Percentiles rank a stretch among this genome's conserved stretches.
Conservation (phyloP, 192 early-diverging fungal genomes). For the Coemansia asiatica region DNA sequence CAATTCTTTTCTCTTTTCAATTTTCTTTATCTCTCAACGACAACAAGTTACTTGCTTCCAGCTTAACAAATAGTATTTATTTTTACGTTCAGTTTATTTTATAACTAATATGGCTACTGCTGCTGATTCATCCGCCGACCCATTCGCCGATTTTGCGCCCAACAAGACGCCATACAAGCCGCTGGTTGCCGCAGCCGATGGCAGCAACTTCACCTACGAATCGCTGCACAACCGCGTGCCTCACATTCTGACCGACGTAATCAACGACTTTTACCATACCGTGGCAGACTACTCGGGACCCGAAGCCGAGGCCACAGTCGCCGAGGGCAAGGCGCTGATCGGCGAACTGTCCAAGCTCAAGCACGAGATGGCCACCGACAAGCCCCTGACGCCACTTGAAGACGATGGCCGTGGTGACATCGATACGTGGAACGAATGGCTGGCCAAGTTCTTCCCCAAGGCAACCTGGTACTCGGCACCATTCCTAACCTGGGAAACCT, state of each 20-base stretch:
- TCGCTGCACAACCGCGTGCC: constrained; percentile 78
- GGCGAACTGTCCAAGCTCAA: constrained; percentile 65
- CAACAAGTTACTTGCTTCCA: too few species aligned
- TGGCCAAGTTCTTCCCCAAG: constrained; percentile 56
- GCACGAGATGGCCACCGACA: constrained; percentile 72
- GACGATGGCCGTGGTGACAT: constrained; percentile 58
- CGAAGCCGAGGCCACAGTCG: constrained; percentile 33
- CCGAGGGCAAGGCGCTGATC: constrained; percentile 71
- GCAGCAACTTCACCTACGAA: constrained; percentile 72
- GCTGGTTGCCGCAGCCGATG: constrained; percentile 62
- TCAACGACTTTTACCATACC: constrained; percentile 70
- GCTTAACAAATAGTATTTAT: too few species aligned
- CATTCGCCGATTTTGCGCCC: constrained; percentile 33
- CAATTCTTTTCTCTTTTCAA: too few species aligned
- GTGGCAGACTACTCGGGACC: constrained; percentile 35
- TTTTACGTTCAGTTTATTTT: too few species aligned
- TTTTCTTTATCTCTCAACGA: too few species aligned
- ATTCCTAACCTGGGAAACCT: constrained; percentile 85
- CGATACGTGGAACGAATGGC: constrained; percentile 64
- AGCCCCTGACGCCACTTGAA: constrained; percentile 53
- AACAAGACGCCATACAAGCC: constrained; percentile 61
- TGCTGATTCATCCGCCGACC: not conserved
- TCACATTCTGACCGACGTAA: constrained; percentile 76
- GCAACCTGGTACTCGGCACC: constrained; percentile 73
- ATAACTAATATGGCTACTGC: not conserved